Evolutionary conservation across 1,284 basidiomycete genomes (phyloP).

Genomic region (Austropuccinia psidii): DNA sequence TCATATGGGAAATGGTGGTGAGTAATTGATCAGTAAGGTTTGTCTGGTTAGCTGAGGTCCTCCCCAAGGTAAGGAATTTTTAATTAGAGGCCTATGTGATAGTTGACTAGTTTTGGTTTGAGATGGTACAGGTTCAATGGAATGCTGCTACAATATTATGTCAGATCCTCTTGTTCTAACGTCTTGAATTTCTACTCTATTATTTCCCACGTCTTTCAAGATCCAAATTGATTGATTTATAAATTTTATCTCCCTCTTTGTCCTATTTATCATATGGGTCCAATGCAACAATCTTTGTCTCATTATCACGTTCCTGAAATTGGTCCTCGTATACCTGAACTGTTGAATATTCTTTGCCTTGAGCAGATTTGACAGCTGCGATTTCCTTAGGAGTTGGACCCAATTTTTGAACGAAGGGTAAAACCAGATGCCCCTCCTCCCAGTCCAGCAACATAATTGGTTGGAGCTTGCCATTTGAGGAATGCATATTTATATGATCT

Average conservation of each 20-base stretch:
- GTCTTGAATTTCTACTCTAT: constrained; percentile 68
- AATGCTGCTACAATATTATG: constrained; percentile 75
- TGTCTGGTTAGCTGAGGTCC: constrained; percentile 72
- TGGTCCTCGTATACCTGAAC: constrained; percentile 69
- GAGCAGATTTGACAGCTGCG: constrained; percentile 52
- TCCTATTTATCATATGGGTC: constrained; percentile 96
- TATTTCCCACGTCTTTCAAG: constrained; percentile 79
- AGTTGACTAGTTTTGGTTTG: no score
- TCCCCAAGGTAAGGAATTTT: constrained; percentile 93
- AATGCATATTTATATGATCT: constrained; percentile 23
- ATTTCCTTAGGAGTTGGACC: constrained; percentile 61
- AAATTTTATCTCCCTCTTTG: constrained; percentile 92
- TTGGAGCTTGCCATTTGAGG: constrained; percentile 57
- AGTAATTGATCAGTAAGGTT: constrained; percentile 73
- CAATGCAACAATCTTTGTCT: constrained; percentile 89
- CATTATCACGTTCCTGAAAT: constrained; percentile 95
- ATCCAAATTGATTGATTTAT: constrained; percentile 75
- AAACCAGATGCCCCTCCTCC: constrained; percentile 96
- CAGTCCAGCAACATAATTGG: constrained; percentile 90
- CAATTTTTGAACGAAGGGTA: constrained; percentile 97
- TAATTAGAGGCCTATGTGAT: no score
- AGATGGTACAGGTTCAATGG: no score
- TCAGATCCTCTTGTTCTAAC: constrained; percentile 62
- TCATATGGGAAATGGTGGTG: constrained; percentile 77
- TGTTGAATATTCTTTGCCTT: constrained; percentile 68